Base-by-base conservation (phyloP, 1,284 basidiomycete species). In the Erythrobasidium hasegawianum region DNA sequence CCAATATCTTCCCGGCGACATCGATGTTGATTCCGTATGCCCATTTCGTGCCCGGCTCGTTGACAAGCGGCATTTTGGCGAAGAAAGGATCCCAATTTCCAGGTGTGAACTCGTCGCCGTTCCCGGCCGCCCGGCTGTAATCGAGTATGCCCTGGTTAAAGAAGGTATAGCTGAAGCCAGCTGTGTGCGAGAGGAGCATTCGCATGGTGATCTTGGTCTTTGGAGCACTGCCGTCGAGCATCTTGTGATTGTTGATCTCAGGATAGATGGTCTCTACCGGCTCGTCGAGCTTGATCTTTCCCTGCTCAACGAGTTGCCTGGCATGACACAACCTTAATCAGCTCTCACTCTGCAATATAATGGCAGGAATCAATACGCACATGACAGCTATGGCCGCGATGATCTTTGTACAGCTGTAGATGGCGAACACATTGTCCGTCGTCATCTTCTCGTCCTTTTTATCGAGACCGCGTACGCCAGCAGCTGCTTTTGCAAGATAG, bases 241-340 rank as follows among this genome's bases (percentile, higher is more conserved):
- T 64, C 22, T 43, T 68, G 7, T 68, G 57, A 5, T 69, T 40
- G n/a, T 67, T 70, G 22, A 75, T 64, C 29, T 72, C 71, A 40
- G 73, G 72, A 13, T 70, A 26, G 55, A 71, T 43, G 11, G 62
- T 59, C n/a, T 70, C 71, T 14, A 73, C 70, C n/a, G 66, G 68
- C 33, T 71, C 68, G 16, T 75, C 68, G 4, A 75, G 70, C 22
- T 67, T 57, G 57, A 75, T 59, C 57, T 71, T 71, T 14, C 68
- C 71, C 57, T 73, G 73, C 54, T 75, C 73, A 18, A 75, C 73
- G 2, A 75, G 68, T 64, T 75, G 73, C 67, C 57, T 67, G 20
- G 22, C 20, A 33, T n/a, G n/a, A n/a, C 33, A 33, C 11, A 33
- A 4, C 14, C 4, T 16, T n/a, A n/a, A n/a, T n/a, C n/a, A n/a